phyloP scores from a whole-genome alignment of 2,329 filamentous ascomycete genomes.

The Talaromyces islandicus region DNA sequence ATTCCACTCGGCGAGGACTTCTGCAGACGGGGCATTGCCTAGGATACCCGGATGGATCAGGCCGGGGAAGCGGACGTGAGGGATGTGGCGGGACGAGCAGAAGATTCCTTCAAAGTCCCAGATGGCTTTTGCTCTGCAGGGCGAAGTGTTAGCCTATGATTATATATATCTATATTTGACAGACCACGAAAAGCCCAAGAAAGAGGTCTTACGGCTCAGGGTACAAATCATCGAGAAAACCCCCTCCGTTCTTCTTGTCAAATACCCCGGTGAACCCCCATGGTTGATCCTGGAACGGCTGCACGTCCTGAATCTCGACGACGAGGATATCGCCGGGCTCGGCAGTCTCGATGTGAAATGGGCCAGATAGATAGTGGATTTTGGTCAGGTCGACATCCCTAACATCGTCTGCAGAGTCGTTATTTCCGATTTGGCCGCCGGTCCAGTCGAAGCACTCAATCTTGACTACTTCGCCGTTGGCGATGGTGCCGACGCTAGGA shows the following conservation, averaged over 20 bases:
- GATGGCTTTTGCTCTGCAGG: conserved; percentile 57
- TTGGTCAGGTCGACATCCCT: conserved; percentile 76
- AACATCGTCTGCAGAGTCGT: conserved; percentile 84
- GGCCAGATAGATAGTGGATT: conserved; percentile 83
- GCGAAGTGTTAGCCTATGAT: neutral
- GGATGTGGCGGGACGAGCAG: conserved; percentile 80
- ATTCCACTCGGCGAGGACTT: conserved; percentile 78
- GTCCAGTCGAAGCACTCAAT: conserved; percentile 87
- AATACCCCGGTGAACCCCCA: conserved; percentile 92
- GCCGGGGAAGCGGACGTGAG: conserved; percentile 79
- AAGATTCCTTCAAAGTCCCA: conserved; percentile 75
- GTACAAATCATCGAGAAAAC: conserved; percentile 82
- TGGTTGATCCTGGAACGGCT: conserved; percentile 76
- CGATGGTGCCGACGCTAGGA: conserved; percentile 65
- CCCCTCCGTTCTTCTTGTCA: conserved; percentile 72
- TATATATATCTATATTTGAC: neutral
- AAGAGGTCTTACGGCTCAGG: conserved; percentile 60
- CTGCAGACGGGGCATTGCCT: conserved; percentile 75
- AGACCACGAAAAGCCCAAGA: neutral
- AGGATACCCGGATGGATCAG: conserved; percentile 89
- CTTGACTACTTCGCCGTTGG: conserved; percentile 81
- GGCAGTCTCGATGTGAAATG: conserved; percentile 79
- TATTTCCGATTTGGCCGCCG: conserved; percentile 76
- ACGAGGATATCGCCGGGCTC: conserved; percentile 79
- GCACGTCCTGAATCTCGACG: conserved; percentile 88